Conservation (phyloP, 31 red algal genomes). For the Asparagopsis taxiformis region DNA sequence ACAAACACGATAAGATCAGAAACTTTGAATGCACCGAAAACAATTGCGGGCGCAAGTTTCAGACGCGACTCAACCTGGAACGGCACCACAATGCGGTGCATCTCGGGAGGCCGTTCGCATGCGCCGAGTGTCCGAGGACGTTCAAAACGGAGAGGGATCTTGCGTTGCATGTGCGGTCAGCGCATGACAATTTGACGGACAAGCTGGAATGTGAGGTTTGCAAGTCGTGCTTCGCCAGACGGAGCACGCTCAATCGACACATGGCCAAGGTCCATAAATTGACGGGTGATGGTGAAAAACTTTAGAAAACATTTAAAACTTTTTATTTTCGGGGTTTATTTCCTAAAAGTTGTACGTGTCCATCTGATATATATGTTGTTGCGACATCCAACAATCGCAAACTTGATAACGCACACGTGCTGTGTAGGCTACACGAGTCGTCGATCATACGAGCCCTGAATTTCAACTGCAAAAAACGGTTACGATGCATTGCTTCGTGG, state of each 20-base stretch:
- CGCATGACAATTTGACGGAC: too few relatives aligned
- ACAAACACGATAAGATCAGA: constrained; percentile 59
- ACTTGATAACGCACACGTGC: too few relatives aligned
- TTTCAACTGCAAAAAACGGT: too few relatives aligned
- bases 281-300: too few relatives aligned
- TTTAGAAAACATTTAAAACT: too few relatives aligned
- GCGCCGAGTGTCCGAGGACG: constrained; percentile 18
- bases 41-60: constrained; percentile 42
- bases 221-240: constrained; percentile 54
- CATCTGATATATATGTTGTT: too few relatives aligned
- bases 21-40: constrained; percentile 23
- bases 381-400: too few relatives aligned
- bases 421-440: too few relatives aligned
- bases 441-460: too few relatives aligned
- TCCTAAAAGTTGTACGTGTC: too few relatives aligned
- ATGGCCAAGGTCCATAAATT: constrained; percentile 48
- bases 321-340: too few relatives aligned
- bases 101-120: constrained; percentile 39
- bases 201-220: neutral
- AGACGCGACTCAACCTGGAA: constrained; percentile 55
- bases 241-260: constrained; percentile 56
- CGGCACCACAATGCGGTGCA: constrained; percentile 60
- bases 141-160: constrained; percentile 44
- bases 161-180: constrained; percentile 11
- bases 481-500: too few relatives aligned